Conservation (phyloP, 2,329 filamentous ascomycete species). For the Hypoxylon sp. region DNA sequence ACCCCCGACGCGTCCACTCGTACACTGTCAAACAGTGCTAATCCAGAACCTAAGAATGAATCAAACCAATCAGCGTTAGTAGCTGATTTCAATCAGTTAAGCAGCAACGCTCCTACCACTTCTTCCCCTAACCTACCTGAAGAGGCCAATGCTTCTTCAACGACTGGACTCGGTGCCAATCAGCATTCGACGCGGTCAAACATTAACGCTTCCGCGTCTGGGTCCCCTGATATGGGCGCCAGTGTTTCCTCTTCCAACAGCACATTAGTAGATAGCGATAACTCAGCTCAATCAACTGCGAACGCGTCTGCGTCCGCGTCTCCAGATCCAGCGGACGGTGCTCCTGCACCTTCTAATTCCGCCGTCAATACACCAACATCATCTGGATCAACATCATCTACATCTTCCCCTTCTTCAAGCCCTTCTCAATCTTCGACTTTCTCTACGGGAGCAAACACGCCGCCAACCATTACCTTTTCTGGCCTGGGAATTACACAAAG, state of each 20-base stretch:
- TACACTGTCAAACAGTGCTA: background rate
- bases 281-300: background rate
- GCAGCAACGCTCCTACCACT: background rate
- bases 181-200: slow-evolving; percentile 1
- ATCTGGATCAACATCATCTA: background rate
- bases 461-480: slow-evolving; percentile 1
- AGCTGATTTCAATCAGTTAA: background rate
- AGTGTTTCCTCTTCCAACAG: slow-evolving; percentile 13
- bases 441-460: background rate
- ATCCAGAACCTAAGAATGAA: background rate
- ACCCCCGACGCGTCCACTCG: background rate
- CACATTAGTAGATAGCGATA: slow-evolving; percentile 10
- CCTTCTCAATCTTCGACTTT: background rate
- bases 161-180: background rate
- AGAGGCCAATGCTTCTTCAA: background rate
- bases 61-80: background rate
- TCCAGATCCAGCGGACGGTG: background rate
- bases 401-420: background rate
- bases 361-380: background rate
- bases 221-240: background rate
- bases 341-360: background rate
- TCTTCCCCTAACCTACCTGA: background rate
- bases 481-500: slow-evolving; percentile 5
- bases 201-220: background rate
- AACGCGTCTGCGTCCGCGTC: slow-evolving; percentile 1